Conservation (phyloP, 768 basidiomycete genomes). For the Phylloporus arenicola region DNA sequence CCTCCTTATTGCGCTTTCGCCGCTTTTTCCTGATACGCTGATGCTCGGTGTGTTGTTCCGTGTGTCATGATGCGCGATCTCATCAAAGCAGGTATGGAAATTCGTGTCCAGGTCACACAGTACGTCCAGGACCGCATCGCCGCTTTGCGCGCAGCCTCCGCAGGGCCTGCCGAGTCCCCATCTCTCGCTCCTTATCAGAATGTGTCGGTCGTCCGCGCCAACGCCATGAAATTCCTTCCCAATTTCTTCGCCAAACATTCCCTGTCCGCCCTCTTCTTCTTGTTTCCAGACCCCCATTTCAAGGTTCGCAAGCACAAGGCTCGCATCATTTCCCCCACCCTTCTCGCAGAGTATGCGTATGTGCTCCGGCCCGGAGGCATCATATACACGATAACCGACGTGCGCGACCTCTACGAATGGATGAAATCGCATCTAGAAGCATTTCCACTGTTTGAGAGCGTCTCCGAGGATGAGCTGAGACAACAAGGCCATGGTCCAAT, state of each 20-base stretch:
- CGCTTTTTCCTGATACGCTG: conserved; percentile 83
- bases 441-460: conserved; percentile 81
- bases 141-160: conserved; percentile 74
- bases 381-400: conserved; percentile 97
- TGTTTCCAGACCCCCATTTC: conserved; percentile 99
- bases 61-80: background rate
- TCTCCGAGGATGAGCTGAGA: conserved; percentile 73
- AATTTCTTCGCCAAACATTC: conserved; percentile 93
- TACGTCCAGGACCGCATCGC: conserved; percentile 93
- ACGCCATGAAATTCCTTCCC: conserved; percentile 97
- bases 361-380: conserved; percentile 90
- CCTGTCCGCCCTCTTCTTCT: conserved; percentile 89
- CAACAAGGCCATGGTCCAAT: conserved; percentile 69
- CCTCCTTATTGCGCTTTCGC: conserved; percentile 81
- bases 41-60: conserved; percentile 74
- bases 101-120: conserved; percentile 91
- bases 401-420: conserved; percentile 91
- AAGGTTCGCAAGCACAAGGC: conserved; percentile 98
- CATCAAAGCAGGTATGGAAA: conserved; percentile 76
- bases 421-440: conserved; percentile 84
- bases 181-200: conserved; percentile 64
- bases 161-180: conserved; percentile 14
- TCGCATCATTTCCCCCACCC: conserved; percentile 95
- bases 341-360: conserved; percentile 96
- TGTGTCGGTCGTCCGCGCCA: conserved; percentile 89